A percentile compares a stretch with the other conserved stretches of the same genome.
These are phyloP conservation scores for Stereocaulon alpinum DNA, from an alignment of 495 filamentous ascomycete species.

Conservation along the genomic window DNA sequence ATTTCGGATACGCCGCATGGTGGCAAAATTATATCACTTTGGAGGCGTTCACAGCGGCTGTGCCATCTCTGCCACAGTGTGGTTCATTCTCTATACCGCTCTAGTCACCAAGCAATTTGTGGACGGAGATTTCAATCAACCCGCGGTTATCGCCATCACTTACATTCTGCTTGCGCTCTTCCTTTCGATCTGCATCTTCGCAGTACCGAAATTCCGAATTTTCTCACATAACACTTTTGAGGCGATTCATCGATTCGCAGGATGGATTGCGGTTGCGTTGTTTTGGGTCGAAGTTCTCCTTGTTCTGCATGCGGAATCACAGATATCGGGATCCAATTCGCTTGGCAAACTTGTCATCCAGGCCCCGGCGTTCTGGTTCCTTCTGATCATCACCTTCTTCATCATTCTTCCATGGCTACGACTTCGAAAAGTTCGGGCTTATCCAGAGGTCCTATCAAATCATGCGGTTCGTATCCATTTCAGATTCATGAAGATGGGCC, in stretches of 20 bases:
- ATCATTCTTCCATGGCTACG: slow-evolving; percentile 60
- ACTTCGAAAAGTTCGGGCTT: slow-evolving; percentile 46
- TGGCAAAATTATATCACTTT: slow-evolving; percentile 66
- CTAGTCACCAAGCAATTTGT: slow-evolving; percentile 39
- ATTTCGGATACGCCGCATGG: slow-evolving; percentile 49
- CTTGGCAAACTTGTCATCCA: slow-evolving; percentile 36
- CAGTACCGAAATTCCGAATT: slow-evolving; percentile 20
- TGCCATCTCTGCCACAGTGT: slow-evolving; percentile 54
- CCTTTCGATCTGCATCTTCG: slow-evolving; percentile 23
- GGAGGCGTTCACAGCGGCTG: slow-evolving; percentile 69
- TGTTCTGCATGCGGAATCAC: slow-evolving; percentile 25
- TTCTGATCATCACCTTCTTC: slow-evolving; percentile 47
- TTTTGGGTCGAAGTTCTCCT: slow-evolving; percentile 25
- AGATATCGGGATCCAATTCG: slow-evolving; percentile 21
- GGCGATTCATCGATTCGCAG: slow-evolving; percentile 45
- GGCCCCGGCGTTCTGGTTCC: slow-evolving; percentile 59
- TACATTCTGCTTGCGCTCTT: slow-evolving; percentile 20
- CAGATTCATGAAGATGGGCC: slow-evolving; percentile 39
- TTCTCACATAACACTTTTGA: slow-evolving; percentile 46
- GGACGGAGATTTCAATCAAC: slow-evolving; percentile 13
- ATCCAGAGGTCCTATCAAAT: slow-evolving; percentile 51
- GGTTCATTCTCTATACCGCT: slow-evolving; percentile 54
- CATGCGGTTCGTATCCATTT: slow-evolving; percentile 63
- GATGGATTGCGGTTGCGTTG: slow-evolving; percentile 41
- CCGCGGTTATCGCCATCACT: slow-evolving; percentile 19